Conservation (phyloP, 2,329 filamentous ascomycete species). For the Sporothrix luriei region DNA sequence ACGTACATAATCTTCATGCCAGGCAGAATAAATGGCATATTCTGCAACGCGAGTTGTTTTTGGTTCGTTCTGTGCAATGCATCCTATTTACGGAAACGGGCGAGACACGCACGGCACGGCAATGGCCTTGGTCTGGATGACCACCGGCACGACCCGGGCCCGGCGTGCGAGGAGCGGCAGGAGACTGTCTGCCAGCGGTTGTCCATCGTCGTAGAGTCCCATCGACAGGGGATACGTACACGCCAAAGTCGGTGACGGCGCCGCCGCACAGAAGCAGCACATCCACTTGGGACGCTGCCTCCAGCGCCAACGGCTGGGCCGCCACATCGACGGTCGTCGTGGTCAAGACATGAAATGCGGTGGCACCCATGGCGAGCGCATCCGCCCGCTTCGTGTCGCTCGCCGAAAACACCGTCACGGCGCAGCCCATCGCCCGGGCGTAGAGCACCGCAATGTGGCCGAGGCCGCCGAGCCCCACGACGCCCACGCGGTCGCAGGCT, state of each 20-base stretch:
- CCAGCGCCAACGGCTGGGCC: not conserved
- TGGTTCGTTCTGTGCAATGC: no score
- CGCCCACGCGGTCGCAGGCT: constrained; percentile 39
- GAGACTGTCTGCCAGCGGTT: not conserved
- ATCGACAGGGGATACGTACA: not conserved
- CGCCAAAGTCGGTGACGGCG: not conserved
- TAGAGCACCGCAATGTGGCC: constrained; percentile 67
- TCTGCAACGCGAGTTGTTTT: not conserved
- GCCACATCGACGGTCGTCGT: not conserved
- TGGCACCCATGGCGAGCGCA: not conserved
- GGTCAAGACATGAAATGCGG: not conserved
- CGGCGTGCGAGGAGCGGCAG: constrained; percentile 28
- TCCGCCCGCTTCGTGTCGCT: constrained; percentile 12
- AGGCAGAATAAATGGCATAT: constrained; percentile 15
- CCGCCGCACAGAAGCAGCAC: constrained; percentile 42
- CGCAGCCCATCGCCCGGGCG: constrained; percentile 45
- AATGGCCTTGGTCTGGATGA: constrained; percentile 27
- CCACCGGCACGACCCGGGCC: constrained; percentile 26
- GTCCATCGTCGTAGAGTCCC: no score
- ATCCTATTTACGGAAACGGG: no score
- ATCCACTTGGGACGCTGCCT: constrained; percentile 51
- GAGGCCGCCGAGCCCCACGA: constrained; percentile 57
- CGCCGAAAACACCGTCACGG: constrained; percentile 33
- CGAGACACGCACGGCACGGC: constrained; percentile 10
- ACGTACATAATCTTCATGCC: constrained; percentile 19